Base-by-base conservation (phyloP, 352 stramenopile species). In the Pythium aphanidermatum region DNA sequence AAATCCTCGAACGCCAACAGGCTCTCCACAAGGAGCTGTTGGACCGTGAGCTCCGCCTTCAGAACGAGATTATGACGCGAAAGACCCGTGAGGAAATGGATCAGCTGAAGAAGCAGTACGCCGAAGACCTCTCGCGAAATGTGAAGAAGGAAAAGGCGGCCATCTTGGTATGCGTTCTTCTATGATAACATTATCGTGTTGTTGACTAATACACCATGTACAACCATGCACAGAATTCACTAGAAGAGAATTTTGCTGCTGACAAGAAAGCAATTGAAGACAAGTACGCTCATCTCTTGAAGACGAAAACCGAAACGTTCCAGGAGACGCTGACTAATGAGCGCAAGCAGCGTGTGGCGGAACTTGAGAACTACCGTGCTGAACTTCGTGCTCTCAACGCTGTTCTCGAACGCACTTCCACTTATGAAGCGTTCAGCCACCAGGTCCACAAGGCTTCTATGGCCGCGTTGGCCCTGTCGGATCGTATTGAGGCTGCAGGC, bases 381-480 rank as follows among this genome's bases (percentile, higher is more conserved):
- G 58, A 89, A 53, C 49, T 89, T 16, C 71, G 65, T 20, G 79
- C 79, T 1, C 52, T 92, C 31, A 82, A 85, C 45, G 60, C 65
- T 3, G 64, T 92, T 23, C 49, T 92, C 27, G 74, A 88, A 44
- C 74, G 65, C 43, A 86, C 75, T 10, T 90, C 71, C 27, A 85
- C 76, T 31, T 90, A 92, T 58, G 75, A 92, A 49, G 70, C 77
- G 14, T 88, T 92, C 51, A 92, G 77, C 61, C 77, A 90, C 63
- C 74, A 86, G 35, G 73, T 90, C 5, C 80, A 92, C 71, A 86
- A 90, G 60, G 70, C 76, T 10, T 92, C 77, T 26, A 78, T 92
- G 49, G 80, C 80, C 0, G 80, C 77, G 19, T 33, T 92, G 14
- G 77, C 75, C 35, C 56, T 92, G 19, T 90, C 77, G 43, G 74